phyloP scores from a whole-genome alignment of 352 stramenopile genomes.

The Phytopythium cucurbitacearum region DNA sequence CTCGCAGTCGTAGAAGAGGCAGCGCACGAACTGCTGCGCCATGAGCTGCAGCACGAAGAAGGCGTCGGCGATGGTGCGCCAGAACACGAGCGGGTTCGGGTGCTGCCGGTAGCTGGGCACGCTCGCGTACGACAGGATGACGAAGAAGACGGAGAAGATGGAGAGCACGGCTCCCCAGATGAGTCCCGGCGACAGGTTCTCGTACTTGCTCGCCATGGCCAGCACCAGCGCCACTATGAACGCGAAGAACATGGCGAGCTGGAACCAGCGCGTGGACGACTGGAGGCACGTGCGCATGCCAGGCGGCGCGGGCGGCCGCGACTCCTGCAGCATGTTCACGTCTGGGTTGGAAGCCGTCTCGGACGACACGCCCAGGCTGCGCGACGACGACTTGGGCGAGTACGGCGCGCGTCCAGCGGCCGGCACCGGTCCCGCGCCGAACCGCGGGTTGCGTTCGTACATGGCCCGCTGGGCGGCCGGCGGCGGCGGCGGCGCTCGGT shows the following conservation, averaged over 20 bases:
- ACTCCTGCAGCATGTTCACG: constrained; percentile 39
- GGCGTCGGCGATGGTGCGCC: constrained; percentile 80
- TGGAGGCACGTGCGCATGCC: constrained; percentile 58
- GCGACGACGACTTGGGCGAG: constrained; percentile 23
- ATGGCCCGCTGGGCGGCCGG: background rate
- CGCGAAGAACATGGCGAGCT: constrained; percentile 78
- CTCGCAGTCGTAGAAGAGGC: constrained; percentile 76
- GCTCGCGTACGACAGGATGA: constrained; percentile 81
- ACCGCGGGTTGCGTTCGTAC: constrained; percentile 6
- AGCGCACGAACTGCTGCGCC: constrained; percentile 77
- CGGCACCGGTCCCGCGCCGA: background rate
- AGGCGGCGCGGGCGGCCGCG: constrained; percentile 9
- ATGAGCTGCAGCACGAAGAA: constrained; percentile 82
- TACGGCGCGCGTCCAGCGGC: constrained; percentile 3
- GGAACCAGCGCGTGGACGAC: constrained; percentile 80
- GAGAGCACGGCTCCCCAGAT: constrained; percentile 84
- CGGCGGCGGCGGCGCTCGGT: too few species aligned
- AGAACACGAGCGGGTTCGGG: constrained; percentile 87
- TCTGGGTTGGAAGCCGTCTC: constrained; percentile 35
- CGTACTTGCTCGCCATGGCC: constrained; percentile 58
- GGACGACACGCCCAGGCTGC: constrained; percentile 30
- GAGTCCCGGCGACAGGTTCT: constrained; percentile 72
- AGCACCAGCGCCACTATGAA: constrained; percentile 63
- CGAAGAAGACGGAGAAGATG: constrained; percentile 84
- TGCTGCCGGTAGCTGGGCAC: constrained; percentile 79